These are phyloP conservation scores for Nicotiana rustica DNA, from an alignment of 305 asterid species.

Conservation along the genomic window DNA sequence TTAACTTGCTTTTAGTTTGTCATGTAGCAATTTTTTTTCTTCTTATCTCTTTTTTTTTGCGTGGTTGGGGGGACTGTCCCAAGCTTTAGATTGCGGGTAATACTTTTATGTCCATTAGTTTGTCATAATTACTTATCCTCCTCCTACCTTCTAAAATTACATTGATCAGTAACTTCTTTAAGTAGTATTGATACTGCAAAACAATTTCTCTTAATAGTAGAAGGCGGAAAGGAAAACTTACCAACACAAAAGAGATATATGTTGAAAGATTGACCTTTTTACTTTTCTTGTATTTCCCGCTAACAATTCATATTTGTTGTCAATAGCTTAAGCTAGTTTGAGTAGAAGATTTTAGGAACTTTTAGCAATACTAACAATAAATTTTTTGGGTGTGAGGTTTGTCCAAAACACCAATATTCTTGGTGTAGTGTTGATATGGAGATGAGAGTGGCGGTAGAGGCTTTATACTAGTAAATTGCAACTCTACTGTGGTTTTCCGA, in stretches of 20 bases:
- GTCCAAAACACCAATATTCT: neutral
- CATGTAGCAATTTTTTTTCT: neutral
- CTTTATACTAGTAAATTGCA: neutral
- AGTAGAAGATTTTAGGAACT: neutral
- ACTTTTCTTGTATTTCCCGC: neutral
- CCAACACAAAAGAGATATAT: conserved; percentile 12
- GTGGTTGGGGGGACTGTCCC: neutral
- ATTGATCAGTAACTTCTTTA: neutral
- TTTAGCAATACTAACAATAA: neutral
- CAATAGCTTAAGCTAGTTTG: neutral
- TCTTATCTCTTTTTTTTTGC: neutral
- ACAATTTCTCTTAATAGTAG: neutral
- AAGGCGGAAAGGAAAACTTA: conserved; percentile 13
- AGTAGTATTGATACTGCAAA: neutral
- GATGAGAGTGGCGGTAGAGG: neutral
- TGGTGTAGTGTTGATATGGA: conserved; percentile 5
- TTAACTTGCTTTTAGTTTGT: conserved; percentile 4
- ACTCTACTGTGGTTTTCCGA: neutral
- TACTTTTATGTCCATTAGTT: conserved; percentile 17
- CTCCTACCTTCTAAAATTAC: neutral
- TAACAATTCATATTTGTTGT: conserved; percentile 8
- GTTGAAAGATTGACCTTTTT: neutral
- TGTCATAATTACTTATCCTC: neutral
- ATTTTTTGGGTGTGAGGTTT: neutral
- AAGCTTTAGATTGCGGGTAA: neutral